Evolutionary conservation across 179 eudicot species (phyloP).

Genomic region (Camellia oleifera): DNA sequence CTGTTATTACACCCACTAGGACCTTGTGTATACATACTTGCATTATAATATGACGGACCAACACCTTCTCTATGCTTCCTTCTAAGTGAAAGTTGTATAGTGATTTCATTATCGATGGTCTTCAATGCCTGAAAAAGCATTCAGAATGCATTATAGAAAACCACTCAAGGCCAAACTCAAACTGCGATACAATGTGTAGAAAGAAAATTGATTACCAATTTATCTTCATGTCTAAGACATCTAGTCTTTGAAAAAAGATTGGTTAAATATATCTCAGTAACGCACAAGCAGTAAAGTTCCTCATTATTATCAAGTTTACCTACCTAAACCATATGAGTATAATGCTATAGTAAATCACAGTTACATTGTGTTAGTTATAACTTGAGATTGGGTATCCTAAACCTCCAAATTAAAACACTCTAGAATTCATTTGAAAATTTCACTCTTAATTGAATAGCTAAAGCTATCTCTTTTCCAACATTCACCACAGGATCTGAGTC

Average conservation of each 20-base stretch:
- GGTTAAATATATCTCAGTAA: not conserved
- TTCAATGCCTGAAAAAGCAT: slow-evolving; percentile 57
- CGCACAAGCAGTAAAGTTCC: not conserved
- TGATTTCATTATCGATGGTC: slow-evolving; percentile 70
- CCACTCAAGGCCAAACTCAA: not conserved
- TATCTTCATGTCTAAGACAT: not conserved
- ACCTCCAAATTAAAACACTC: not conserved
- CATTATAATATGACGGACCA: slow-evolving; percentile 63
- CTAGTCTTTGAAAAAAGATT: not conserved
- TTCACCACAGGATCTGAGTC: not conserved
- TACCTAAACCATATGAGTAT: not conserved
- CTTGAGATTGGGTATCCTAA: not conserved
- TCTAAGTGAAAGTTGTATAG: slow-evolving; percentile 63
- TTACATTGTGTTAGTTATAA: not conserved
- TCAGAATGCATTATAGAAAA: not conserved
- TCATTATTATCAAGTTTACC: too few species aligned
- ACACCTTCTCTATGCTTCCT: slow-evolving; percentile 69
- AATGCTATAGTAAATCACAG: not conserved
- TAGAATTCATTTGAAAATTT: not conserved
- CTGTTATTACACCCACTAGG: slow-evolving; percentile 62
- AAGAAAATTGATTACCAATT: not conserved
- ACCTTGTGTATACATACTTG: slow-evolving; percentile 62
- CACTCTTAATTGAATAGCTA: not conserved
- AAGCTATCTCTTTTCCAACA: not conserved
- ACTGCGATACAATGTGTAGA: not conserved